Evolutionary conservation across 805 yeast genomes (phyloP), one percentile per base, ranked within the genome.

Genomic region (Ogataea trehaloabstinens): DNA sequence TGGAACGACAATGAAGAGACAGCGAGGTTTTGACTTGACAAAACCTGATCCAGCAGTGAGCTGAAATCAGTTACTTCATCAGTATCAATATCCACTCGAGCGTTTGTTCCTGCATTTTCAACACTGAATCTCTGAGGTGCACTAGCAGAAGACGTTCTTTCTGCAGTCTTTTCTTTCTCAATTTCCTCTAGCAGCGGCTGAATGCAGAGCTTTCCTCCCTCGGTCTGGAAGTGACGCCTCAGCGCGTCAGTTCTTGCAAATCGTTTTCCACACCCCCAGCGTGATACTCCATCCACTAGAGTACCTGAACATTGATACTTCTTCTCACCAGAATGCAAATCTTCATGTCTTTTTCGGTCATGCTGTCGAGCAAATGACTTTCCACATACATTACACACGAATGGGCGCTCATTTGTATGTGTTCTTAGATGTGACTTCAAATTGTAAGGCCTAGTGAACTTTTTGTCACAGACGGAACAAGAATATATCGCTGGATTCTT

Each of bases 361-460:
- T 85, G 93, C 40, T 80, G 82, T 42, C 93, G 64, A 5, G 90
- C 90, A 68, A 85, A 85, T 1, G 90, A 85, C 58, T 85, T 85
- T 4, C 87, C 88, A 63, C 95, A 85, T 3, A 76, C 70, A 11
- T 73, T 67, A 61, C 95, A 85, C 6, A 77, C 69, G 53, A 77
- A 85, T 5, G 93, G 95, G 37, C 89, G 65, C 54, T 85, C 95
- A 55, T 84, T 84, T 0, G 95, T 85, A 58, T 86, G 99, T 0
- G 98, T 91, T 42, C 96, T 70, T 55, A 85, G 67, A 63, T 91
- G 99, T 0, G 96, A 86, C 51, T 91, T 87, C 49, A 91, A 68
- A 57, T 93, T 93, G 61, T 93, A 93, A 0, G 96, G 96, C 39
- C 98, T 67, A 2, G 98, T 91, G 59, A 91, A 91, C 34, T 82